Evolutionary conservation across 371 early-diverging fungal genomes (phyloP), one percentile per base, ranked within the genome.

Genomic region (Rhizomucor pusillus): DNA sequence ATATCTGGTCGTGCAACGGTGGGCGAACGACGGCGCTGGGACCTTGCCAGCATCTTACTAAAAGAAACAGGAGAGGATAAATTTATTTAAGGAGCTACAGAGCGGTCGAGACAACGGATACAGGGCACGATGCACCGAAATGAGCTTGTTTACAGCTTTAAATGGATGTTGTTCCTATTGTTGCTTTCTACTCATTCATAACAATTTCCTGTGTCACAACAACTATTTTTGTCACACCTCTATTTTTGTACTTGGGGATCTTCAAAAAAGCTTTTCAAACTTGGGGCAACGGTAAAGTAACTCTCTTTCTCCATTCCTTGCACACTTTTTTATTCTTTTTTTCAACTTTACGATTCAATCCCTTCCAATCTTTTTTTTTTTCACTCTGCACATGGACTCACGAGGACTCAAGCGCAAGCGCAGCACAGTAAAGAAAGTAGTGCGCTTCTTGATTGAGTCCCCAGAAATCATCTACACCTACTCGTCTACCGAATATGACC

Each of bases 341-440:
- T 20, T 58, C 35, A n/a, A 37, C n/a, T 45, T 24, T 24, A 16
- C 5, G 16, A 52, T 44, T n/a, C 34, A 33, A 13, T 48, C 48
- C 5, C 13, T 36, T 35, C 10, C 48, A 33, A 7, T 34, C 14
- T 54, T 10, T n/a, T 35, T 10, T 22, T 1, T 45, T 14, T 7
- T 34, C 33, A 50, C 43, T 35, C 25, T 46, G 13, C 13, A 44
- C 24, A 16, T 47, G 16, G 46, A 59, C 18, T 41, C 52, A 43
- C 59, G 55, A 36, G 55, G 51, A 23, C 25, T 54, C 33, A 60
- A 55, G 35, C 60, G 60, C 19, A 55, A 59, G 35, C 57, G 57
- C n/a, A 37, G 37, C 14, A 19, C 5, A 49, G 34, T 11, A 10
- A 55, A 47, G 14, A 57, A 57, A 45, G 53, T 4, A 9, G 59